Conservation (phyloP, 1,139 yeast genomes). For the Spathaspora sp. region DNA sequence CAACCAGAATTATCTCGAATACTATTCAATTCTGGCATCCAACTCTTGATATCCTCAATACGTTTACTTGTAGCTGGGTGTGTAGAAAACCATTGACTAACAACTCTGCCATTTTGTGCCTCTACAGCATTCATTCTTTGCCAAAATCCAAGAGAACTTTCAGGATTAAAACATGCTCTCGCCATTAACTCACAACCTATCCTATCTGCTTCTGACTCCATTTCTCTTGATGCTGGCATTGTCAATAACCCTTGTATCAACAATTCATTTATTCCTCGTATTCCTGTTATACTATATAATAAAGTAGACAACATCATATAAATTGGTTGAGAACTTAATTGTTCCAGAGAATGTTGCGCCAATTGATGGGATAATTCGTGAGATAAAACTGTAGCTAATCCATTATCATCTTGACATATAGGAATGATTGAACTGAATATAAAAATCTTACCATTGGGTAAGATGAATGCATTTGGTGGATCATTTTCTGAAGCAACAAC, state of each 20-base stretch:
- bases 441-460: constrained; percentile 95
- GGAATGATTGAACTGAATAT: constrained; percentile 79
- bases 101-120: constrained; percentile 47
- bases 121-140: constrained; percentile 72
- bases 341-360: constrained; percentile 89
- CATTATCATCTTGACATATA: constrained; percentile 80
- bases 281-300: constrained; percentile 38
- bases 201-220: constrained; percentile 95
- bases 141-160: constrained; percentile 78
- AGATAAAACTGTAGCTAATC: constrained; percentile 87
- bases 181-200: constrained; percentile 93
- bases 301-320: constrained; percentile 52
- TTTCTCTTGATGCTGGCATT: constrained; percentile 84
- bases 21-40: constrained; percentile 70
- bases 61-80: constrained; percentile 86
- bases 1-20: constrained; percentile 36
- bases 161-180: constrained; percentile 79
- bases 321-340: constrained; percentile 63
- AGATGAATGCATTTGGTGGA: constrained; percentile 94
- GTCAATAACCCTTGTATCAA: constrained; percentile 60
- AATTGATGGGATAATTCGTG: constrained; percentile 94
- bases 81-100: constrained; percentile 70
- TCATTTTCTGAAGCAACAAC: constrained; percentile 62
- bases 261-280: constrained; percentile 46
- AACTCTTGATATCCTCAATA: constrained; percentile 61